Evolutionary conservation across 108 stramenopile genomes (phyloP).

Genomic region (Licmophora abbreviata): DNA sequence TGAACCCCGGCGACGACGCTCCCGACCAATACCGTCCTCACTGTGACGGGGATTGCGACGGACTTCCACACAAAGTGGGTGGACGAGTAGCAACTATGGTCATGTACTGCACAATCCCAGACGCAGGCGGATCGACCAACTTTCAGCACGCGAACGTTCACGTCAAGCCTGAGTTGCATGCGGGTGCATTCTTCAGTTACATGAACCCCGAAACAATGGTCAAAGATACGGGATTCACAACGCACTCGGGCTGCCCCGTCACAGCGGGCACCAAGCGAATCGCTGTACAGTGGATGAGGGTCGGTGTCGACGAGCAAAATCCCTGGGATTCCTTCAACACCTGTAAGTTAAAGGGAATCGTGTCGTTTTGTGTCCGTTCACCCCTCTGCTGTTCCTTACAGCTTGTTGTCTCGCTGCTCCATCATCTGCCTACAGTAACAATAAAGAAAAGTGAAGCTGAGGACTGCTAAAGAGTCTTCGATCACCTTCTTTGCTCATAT

Average conservation of each 20-base stretch:
- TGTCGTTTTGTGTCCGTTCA: too few relatives aligned
- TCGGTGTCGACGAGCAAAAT: slow-evolving; percentile 68
- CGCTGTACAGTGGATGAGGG: slow-evolving; percentile 82
- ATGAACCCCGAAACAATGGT: slow-evolving; percentile 44
- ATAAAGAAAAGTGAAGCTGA: too few relatives aligned
- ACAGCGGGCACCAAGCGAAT: slow-evolving; percentile 76
- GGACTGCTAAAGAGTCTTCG: too few relatives aligned
- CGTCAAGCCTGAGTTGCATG: slow-evolving; percentile 60
- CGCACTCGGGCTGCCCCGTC: slow-evolving; percentile 87
- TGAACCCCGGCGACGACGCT: slow-evolving; percentile 34
- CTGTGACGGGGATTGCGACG: slow-evolving; percentile 84
- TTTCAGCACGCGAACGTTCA: slow-evolving; percentile 72
- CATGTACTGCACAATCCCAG: slow-evolving; percentile 82
- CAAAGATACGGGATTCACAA: slow-evolving; percentile 66
- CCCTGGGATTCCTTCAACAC: slow-evolving; percentile 81
- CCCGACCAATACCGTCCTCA: slow-evolving; percentile 86
- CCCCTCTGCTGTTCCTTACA: too few relatives aligned
- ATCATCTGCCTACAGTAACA: too few relatives aligned
- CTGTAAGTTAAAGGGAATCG: slow-evolving; percentile 39
- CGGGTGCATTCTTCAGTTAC: slow-evolving; percentile 81
- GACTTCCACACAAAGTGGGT: slow-evolving; percentile 48
- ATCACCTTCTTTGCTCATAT: too few relatives aligned
- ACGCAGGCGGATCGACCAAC: slow-evolving; percentile 77
- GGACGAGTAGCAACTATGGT: slow-evolving; percentile 89
- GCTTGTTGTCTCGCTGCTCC: too few relatives aligned